Evolutionary conservation across 139 green algal species (phyloP), one percentile per base, ranked within the genome.

Genomic region (Tetraselmis chui): DNA sequence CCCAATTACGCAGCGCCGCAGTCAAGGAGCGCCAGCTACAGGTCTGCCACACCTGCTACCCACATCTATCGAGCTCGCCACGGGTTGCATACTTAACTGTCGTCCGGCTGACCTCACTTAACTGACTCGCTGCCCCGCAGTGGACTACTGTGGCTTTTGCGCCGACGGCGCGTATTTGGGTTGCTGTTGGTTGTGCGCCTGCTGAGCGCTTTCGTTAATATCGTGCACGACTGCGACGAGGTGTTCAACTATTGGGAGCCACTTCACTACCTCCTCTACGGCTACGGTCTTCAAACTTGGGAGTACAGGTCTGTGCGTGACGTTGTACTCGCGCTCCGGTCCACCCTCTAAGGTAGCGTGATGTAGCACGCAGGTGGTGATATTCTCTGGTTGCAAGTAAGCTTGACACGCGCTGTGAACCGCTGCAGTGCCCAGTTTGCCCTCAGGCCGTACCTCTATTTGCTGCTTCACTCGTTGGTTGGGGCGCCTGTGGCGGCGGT

Each of bases 241-340:
- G 79, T 92, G 0, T 98, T 86, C 89, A 98, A 98, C 84, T 98
- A 97, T 82, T 95, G 94, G 92, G 94, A 98, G 80, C 94, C 94
- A 5, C 89, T 98, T 25, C 94, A 98, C 82, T 94, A 90, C 79
- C 75, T 98, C 24, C 28, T 96, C 1, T 89, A 95, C 77, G 93
- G 91, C 74, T 87, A 82, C 59, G 94, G 94, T 11, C 76, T 95
- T 59, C 94, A 97, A 77, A 96, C 93, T 1, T 97, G 94, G 94
- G 94, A 98, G 76, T 97, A 98, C 87, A 92, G 88, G 87, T 93
- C 11, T 45, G 45, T n/a, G n/a, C n/a, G n/a, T n/a, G n/a, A n/a
- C n/a, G n/a, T n/a, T n/a, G n/a, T n/a, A n/a, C n/a, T n/a, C n/a
- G n/a, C n/a, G n/a, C n/a, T n/a, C n/a, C n/a, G n/a, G n/a, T n/a